Evolutionary conservation across 2,329 filamentous ascomycete genomes (phyloP), one percentile per base, ranked within the genome.

Genomic region (Leptoxyphium fumago): DNA sequence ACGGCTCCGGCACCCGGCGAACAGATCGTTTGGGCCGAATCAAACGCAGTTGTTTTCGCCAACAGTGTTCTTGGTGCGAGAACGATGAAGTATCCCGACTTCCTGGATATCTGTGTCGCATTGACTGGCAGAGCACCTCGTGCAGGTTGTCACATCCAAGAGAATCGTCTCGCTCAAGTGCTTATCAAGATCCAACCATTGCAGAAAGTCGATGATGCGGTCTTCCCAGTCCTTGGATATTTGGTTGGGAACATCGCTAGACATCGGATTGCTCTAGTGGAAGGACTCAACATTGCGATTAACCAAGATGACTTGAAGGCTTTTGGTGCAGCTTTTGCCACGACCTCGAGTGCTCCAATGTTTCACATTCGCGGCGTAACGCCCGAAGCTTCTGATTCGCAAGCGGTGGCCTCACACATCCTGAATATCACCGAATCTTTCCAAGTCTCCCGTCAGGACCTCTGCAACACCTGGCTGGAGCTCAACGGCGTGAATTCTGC

Each of bases 81-180:
- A 15, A 70, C 67, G 1, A 59, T 62, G 44, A 70, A 70, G 45
- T 69, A 67, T 44, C 68, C 68, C 0, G 66, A 70, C 42, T 66
- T 64, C 30, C 55, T 70, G 2, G 67, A 70, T 29, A 57, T 68
- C 5, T 62, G 55, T 36, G 65, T 69, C 30, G 66, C 65, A 0
- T 43, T 70, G 39, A 69, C 66, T 0, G 67, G 68, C 1, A 54
- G 62, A 6, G 59, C 59, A 0, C 61, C 62, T 0, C 34, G 47
- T 13, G 56, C 54, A 0, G 58, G 57, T 0, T 49, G 56, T 14
- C 58, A 65, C 43, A 28, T 58, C 10, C 44, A 51, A 5, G 46
- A 43, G 3, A 50, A 54, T 11, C 52, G 61, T 1, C 28, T 43
- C 2, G 46, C 51, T 1, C 17, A 40, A 4, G 15, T 52, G 3